Conservation (phyloP, 228 moss, liverwort and hornwort genomes). For the Sphagnum magellanicum region DNA sequence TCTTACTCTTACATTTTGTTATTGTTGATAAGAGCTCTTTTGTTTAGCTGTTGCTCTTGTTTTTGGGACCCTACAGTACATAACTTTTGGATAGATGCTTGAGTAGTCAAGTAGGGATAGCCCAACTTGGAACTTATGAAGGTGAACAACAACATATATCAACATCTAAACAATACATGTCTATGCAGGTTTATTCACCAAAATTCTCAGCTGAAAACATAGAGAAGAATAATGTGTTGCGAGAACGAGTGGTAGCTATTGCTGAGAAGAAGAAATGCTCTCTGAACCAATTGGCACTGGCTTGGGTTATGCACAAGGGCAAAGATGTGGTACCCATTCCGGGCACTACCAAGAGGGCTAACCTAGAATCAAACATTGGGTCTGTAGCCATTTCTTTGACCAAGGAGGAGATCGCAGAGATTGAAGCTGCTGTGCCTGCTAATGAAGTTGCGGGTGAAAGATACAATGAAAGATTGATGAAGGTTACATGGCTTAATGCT, state of each 20-base stretch:
- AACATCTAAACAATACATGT: no score
- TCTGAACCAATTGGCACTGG: slow-evolving; percentile 15
- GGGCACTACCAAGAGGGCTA: slow-evolving; percentile 29
- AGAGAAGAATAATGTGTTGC: slow-evolving; percentile 9
- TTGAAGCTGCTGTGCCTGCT: slow-evolving; percentile 29
- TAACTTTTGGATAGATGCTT: no score
- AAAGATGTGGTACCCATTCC: slow-evolving; percentile 38
- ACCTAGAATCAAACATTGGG: slow-evolving; percentile 26
- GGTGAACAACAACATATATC: no score
- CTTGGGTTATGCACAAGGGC: slow-evolving; percentile 30
- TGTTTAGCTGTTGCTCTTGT: no score
- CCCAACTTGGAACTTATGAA: no score
- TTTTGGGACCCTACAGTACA: no score
- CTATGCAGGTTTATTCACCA: not conserved
- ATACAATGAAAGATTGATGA: slow-evolving; percentile 5
- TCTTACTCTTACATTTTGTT: no score
- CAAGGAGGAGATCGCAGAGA: slow-evolving; percentile 21
- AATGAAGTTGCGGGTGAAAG: slow-evolving; percentile 17
- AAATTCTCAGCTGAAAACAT: slow-evolving; percentile 6
- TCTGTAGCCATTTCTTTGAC: slow-evolving; percentile 11
- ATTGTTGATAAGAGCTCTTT: no score
- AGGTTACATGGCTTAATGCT: slow-evolving; percentile 6
- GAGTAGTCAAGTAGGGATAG: no score
- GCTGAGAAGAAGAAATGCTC: slow-evolving; percentile 9
- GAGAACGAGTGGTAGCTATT: slow-evolving; percentile 3